Evolutionary conservation across 2,329 filamentous ascomycete species (phyloP).

Genomic region (Zymoseptoria crescenta): DNA sequence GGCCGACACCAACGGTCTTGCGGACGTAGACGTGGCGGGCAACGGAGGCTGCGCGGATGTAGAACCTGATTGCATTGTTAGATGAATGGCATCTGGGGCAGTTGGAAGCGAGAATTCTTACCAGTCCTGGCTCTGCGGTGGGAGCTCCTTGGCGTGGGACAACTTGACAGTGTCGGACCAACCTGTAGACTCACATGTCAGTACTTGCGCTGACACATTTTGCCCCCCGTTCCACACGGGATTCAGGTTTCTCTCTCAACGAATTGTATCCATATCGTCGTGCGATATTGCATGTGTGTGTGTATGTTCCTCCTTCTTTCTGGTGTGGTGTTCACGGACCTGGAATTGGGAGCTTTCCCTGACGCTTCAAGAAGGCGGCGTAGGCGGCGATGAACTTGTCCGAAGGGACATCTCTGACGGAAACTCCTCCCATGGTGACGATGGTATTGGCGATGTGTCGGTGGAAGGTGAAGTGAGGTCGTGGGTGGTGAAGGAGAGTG

Average conservation of each 20-base stretch:
- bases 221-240: conserved; percentile 45
- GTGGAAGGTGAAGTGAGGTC: not conserved
- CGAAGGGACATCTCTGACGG: conserved; percentile 80
- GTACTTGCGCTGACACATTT: conserved; percentile 27
- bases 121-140: conserved; percentile 98
- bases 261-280: not conserved
- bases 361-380: conserved; percentile 83
- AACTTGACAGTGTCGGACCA: conserved; percentile 99
- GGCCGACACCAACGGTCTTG: conserved; percentile 98
- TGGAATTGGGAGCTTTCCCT: conserved; percentile 86
- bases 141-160: conserved; percentile 90
- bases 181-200: conserved; percentile 55
- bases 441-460: conserved; percentile 30
- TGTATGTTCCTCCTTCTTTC: conserved; percentile 17
- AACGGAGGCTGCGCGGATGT: conserved; percentile 82
- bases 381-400: conserved; percentile 86
- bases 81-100: not conserved
- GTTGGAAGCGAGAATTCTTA: conserved; percentile 46
- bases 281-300: conserved; percentile 11
- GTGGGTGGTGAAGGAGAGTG: not conserved
- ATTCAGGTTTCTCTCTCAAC: conserved; percentile 41
- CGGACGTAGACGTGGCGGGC: conserved; percentile 98
- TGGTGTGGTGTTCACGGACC: conserved; percentile 49
- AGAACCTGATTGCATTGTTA: conserved; percentile 44
- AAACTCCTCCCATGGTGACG: conserved; percentile 73